Conservation (phyloP, 345 rosid genomes). For the Syzygium oleosum region DNA sequence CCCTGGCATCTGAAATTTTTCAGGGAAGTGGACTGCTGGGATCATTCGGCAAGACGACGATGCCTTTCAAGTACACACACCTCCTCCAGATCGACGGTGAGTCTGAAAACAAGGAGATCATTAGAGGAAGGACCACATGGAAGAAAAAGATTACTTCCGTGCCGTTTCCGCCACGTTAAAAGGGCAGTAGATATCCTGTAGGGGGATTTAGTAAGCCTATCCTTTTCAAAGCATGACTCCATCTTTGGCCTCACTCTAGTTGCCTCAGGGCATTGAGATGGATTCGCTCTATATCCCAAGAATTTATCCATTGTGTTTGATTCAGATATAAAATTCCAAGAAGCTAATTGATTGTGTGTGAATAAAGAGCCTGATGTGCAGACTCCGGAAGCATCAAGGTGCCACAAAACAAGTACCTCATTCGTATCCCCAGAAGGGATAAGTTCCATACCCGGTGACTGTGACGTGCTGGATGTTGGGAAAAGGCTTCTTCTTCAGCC, state of each 20-base stretch:
- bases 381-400: background rate
- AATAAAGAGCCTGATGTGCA: background rate
- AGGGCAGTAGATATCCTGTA: background rate
- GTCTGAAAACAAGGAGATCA: constrained; percentile 34
- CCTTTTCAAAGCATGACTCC: background rate
- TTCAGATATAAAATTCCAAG: background rate
- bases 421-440: background rate
- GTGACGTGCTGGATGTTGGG: background rate
- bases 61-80: constrained; percentile 35
- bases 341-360: background rate
- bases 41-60: constrained; percentile 4
- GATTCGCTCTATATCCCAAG: background rate
- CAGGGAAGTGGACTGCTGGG: constrained; percentile 31
- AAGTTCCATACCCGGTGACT: background rate
- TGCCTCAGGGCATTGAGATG: background rate
- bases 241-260: background rate
- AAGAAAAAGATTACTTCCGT: constrained; percentile 20
- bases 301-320: background rate
- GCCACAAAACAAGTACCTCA: background rate
- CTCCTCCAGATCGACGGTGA: constrained; percentile 33
- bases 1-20: constrained; percentile 34
- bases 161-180: constrained; percentile 13
- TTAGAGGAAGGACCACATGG: constrained; percentile 55
- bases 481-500: background rate
- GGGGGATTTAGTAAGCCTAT: background rate